A percentile compares a stretch with the other conserved stretches of the same genome.
Conservation (phyloP, 352 stramenopile genomes). For the Phytopythium chamaehyphon region DNA sequence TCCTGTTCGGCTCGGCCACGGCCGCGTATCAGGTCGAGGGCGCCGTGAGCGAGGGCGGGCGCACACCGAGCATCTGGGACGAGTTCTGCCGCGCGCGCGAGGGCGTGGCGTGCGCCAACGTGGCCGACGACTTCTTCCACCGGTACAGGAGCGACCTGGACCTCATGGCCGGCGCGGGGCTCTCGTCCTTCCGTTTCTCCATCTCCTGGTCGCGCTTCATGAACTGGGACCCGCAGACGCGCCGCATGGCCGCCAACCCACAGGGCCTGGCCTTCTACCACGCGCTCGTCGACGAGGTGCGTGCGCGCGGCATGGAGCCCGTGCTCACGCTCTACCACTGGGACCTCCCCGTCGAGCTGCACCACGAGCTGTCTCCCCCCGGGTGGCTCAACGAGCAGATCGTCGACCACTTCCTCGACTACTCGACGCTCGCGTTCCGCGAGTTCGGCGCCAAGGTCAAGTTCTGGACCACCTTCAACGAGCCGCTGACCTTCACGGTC, state of each 20-base stretch:
- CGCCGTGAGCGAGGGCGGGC: slow-evolving; percentile 15
- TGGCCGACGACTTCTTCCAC: slow-evolving; percentile 94
- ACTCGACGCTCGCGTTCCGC: slow-evolving; percentile 88
- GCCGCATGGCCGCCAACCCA: slow-evolving; percentile 66
- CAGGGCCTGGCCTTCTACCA: slow-evolving; percentile 91
- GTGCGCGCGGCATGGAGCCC: slow-evolving; percentile 71
- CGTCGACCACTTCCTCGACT: slow-evolving; percentile 78
- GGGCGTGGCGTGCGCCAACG: slow-evolving; percentile 65
- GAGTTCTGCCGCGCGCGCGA: slow-evolving; percentile 19
- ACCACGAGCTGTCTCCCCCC: slow-evolving; percentile 47
- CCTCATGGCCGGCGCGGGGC: slow-evolving; percentile 86
- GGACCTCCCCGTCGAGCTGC: slow-evolving; percentile 83
- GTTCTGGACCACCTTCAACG: slow-evolving; percentile 96
- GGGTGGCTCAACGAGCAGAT: slow-evolving; percentile 68
- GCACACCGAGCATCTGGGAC: slow-evolving; percentile 23
- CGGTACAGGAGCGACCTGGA: slow-evolving; percentile 87
- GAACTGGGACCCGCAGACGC: slow-evolving; percentile 50
- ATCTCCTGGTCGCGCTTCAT: slow-evolving; percentile 91
- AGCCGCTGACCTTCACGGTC: slow-evolving; percentile 88
- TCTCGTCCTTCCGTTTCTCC: slow-evolving; percentile 93
- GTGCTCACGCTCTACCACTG: slow-evolving; percentile 94
- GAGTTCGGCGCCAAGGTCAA: slow-evolving; percentile 90
- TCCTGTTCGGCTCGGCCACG: slow-evolving; percentile 23
- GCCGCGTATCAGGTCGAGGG: slow-evolving; percentile 19
- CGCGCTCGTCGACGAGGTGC: slow-evolving; percentile 82